Evolutionary conservation across 345 rosid species (phyloP), one percentile per base, ranked within the genome.

Genomic region (Populus ilicifolia): DNA sequence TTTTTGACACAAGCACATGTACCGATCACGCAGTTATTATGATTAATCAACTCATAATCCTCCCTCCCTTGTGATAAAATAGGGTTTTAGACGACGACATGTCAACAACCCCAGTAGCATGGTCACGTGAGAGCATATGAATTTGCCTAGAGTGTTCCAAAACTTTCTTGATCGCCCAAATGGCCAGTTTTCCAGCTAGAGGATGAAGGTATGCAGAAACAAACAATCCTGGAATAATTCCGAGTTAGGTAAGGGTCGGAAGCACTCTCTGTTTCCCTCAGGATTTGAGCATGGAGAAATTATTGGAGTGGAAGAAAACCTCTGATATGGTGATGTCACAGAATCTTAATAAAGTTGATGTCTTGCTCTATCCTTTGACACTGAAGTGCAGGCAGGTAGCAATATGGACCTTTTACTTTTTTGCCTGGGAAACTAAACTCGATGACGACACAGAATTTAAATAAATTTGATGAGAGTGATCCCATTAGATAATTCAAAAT

Each of bases 1-100:
- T 78, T 36, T 61, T 83, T 80, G 80, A 68, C 64, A 73, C 11
- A 17, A n/a, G 67, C 80, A 77, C 83, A 76, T 80, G 83, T 76
- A 82, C 44, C 68, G 9, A 78, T 59, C 68, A 7, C 48, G 70
- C 69, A 65, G 13, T 54, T 73, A 41, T 64, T 67, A 8, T 6
- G 48, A 67, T 68, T 33, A 17, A 65, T 70, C 41, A 8, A 5
- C 48, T 21, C 43, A 11, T 21, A 8, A 4, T 23, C 2, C 59
- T 9, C 5, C 52, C 20, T 10, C 8, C 39, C n/a, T 54, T 1
- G 7, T 1, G n/a, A 17, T 18, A 62, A 23, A 36, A 50, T 48
- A 29, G 72, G 46, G 25, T 81, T 50, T 29, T 8, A n/a, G 82
- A 76, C 10, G 48, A 62, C 72, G 83, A 82, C 79, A 38, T 77